phyloP scores from a whole-genome alignment of 1,139 yeast genomes.

The Scheffersomyces cryptocercus region DNA sequence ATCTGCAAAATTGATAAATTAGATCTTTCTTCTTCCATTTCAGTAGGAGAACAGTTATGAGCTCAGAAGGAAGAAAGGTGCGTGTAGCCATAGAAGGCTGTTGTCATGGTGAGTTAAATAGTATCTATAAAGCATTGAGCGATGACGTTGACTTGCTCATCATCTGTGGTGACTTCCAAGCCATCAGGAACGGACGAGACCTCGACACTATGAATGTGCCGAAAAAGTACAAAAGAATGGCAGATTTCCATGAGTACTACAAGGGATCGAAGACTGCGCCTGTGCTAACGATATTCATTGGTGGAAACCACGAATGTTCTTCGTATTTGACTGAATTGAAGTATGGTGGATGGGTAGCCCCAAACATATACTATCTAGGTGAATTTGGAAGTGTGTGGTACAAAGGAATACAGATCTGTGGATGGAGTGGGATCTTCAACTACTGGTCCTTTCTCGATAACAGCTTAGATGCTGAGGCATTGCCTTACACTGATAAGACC shows the following conservation, averaged over 20 bases:
- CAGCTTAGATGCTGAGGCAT: constrained; percentile 27
- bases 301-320: constrained; percentile 95
- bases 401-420: constrained; percentile 74
- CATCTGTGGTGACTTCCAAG: constrained; percentile 86
- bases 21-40: too few species aligned
- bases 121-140: constrained; percentile 49
- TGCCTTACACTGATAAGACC: constrained; percentile 50
- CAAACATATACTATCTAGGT: constrained; percentile 87
- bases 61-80: constrained; percentile 3
- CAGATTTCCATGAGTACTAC: constrained; percentile 80
- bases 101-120: constrained; percentile 80
- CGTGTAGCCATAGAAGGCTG: constrained; percentile 87
- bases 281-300: constrained; percentile 75
- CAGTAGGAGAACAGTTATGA: constrained; percentile 6
- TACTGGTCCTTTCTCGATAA: constrained; percentile 28
- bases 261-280: constrained; percentile 66
- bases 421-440: constrained; percentile 84
- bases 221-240: constrained; percentile 55
- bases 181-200: constrained; percentile 66
- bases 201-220: constrained; percentile 65
- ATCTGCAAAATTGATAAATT: too few species aligned
- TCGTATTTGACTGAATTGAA: constrained; percentile 71
- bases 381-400: constrained; percentile 72
- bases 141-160: constrained; percentile 60
- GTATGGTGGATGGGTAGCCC: constrained; percentile 95